Evolutionary conservation across 805 yeast species (phyloP), one percentile per base, ranked within the genome.

Genomic region (Sugiyamaella lignohabitans): DNA sequence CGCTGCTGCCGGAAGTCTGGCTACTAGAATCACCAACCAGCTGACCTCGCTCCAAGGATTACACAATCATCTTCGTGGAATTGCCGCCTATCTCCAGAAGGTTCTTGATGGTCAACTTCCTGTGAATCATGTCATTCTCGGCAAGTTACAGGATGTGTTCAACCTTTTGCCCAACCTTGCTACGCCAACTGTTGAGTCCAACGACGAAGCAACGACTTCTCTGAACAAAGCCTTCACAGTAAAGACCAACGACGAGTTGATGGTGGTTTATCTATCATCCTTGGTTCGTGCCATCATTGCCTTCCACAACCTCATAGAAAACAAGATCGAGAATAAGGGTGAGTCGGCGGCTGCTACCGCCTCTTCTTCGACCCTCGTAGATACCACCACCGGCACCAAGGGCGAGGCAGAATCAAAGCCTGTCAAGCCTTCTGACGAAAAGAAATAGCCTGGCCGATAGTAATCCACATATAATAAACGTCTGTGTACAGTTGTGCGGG

Each of bases 251-350:
- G 99, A 93, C 62, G 95, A 93, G 66, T 73, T 94, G 57, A 91
- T 94, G 98, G 76, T 87, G 61, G 79, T 93, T 21, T 94, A 94
- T 64, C 80, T 93, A 54, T 79, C 93, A 59, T 82, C 91, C 43
- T 71, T 93, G 59, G 96, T 93, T 20, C 78, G 98, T 62, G 85
- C 98, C 4, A 89, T 94, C 59, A 84, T 93, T 61, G 94, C 98
- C 8, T 91, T 93, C 76, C 96, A 93, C 67, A 95, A 93, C 64
- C 76, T 93, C 65, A 93, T 93, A 62, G 98, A 93, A 59, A 94
- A 94, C 70, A 93, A 93, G 69, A 81, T 93, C 55, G 87, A 85
- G 57, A 88, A 88, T 65, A 82, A 80, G 61, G 75, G 50, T 17
- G 32, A 27, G 14, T 27, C 32, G 14, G 14, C 32, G 14, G 8